These are phyloP conservation scores for Cylindrodendrum hubeiense DNA, from an alignment of 2,329 filamentous ascomycete species.

Conservation along the genomic window DNA sequence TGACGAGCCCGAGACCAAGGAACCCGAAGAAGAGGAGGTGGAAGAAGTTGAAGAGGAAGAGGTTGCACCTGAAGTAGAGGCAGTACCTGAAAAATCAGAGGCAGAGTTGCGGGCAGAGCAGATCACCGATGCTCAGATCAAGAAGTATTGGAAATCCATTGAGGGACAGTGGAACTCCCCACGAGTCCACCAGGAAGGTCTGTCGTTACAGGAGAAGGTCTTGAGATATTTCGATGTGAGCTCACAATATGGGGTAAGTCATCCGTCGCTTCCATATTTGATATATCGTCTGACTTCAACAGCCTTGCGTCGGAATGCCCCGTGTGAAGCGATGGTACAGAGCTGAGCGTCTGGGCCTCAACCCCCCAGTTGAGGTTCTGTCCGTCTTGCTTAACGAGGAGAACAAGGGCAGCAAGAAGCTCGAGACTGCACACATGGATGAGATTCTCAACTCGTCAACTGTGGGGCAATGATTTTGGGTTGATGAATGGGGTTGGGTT, in stretches of 20 bases:
- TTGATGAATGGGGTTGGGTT: conserved; percentile 19
- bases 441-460: conserved; percentile 68
- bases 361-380: conserved; percentile 90
- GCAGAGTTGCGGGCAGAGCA: conserved; percentile 71
- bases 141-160: conserved; percentile 81
- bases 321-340: conserved; percentile 89
- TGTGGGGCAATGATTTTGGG: conserved; percentile 49
- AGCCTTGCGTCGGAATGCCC: conserved; percentile 90
- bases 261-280: not conserved
- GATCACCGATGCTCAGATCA: conserved; percentile 76
- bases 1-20: conserved; percentile 32
- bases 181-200: conserved; percentile 81
- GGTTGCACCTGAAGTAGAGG: conserved; percentile 37
- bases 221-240: conserved; percentile 93
- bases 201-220: conserved; percentile 85
- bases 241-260: conserved; percentile 90
- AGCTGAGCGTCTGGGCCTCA: conserved; percentile 84
- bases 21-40: conserved; percentile 37
- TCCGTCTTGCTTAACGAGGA: conserved; percentile 84
- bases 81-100: conserved; percentile 59
- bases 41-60: conserved; percentile 44
- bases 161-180: conserved; percentile 77
- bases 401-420: conserved; percentile 62
- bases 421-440: conserved; percentile 82
- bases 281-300: conserved; percentile 28